Conservation (phyloP, 495 filamentous ascomycete species). For the Daldinia concentrica region DNA sequence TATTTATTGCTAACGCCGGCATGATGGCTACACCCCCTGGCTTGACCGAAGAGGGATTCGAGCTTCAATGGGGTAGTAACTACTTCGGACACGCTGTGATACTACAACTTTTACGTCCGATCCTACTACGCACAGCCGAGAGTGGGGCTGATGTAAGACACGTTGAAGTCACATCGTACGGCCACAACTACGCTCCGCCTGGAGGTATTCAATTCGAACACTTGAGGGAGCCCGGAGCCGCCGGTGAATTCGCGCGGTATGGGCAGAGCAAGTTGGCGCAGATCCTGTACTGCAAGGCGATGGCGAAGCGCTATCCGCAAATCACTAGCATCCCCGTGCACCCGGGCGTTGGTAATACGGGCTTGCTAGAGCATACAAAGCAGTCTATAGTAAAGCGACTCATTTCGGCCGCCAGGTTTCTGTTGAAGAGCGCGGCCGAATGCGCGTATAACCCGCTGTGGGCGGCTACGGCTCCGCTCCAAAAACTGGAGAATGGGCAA, state of each 20-base stretch:
- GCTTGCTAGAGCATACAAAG: constrained; percentile 52
- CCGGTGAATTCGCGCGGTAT: constrained; percentile 63
- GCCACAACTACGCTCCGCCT: constrained; percentile 43
- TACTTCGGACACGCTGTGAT: constrained; percentile 72
- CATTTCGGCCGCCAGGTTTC: constrained; percentile 31
- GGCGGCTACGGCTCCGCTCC: constrained; percentile 57
- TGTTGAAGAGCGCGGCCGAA: constrained; percentile 55
- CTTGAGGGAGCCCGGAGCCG: constrained; percentile 49
- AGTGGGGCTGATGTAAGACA: constrained; percentile 51
- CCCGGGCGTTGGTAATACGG: constrained; percentile 71
- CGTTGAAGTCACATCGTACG: constrained; percentile 43
- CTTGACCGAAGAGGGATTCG: constrained; percentile 66
- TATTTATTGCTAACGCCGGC: constrained; percentile 73
- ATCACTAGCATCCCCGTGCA: constrained; percentile 68
- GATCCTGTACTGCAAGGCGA: constrained; percentile 66
- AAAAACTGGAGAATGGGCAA: constrained; percentile 52
- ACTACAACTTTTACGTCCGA: constrained; percentile 67
- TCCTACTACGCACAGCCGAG: constrained; percentile 57
- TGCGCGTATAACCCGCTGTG: constrained; percentile 67
- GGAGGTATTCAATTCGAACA: constrained; percentile 51
- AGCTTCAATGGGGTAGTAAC: constrained; percentile 73
- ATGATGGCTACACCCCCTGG: constrained; percentile 63
- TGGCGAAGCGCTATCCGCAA: constrained; percentile 66
- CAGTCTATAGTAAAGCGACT: constrained; percentile 3
- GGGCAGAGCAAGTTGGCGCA: constrained; percentile 74